A percentile compares a stretch with the other conserved stretches of the same genome.
These are phyloP conservation scores for Solanum chiquidenum DNA, from an alignment of 257 asterid species.

Conservation along the genomic window DNA sequence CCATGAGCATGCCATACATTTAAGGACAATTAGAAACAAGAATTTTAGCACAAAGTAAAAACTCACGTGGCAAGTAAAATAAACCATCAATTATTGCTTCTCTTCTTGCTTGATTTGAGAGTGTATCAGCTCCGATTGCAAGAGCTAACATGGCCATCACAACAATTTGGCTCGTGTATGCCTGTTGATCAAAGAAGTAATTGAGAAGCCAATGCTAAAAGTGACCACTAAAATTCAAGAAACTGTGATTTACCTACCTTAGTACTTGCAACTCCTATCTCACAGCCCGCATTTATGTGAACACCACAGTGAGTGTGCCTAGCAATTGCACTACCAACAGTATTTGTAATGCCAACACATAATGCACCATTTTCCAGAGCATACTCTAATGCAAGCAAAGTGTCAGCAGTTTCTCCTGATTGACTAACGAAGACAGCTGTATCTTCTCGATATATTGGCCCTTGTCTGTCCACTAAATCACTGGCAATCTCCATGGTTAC, in stretches of 20 bases:
- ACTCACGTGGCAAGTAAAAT: slow-evolving; percentile 80
- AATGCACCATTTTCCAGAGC: slow-evolving; percentile 90
- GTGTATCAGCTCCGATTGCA: slow-evolving; percentile 82
- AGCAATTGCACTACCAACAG: slow-evolving; percentile 98
- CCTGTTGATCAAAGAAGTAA: slow-evolving; percentile 37
- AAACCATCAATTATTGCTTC: slow-evolving; percentile 86
- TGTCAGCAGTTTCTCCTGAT: slow-evolving; percentile 98
- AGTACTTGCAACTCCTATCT: slow-evolving; percentile 97
- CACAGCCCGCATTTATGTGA: slow-evolving; percentile 97
- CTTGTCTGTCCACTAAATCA: slow-evolving; percentile 94
- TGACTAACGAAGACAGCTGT: slow-evolving; percentile 93
- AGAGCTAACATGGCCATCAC: slow-evolving; percentile 99
- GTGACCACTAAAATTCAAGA: not conserved
- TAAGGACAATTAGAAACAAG: not conserved
- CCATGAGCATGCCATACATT: not conserved
- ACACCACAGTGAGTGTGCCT: slow-evolving; percentile 93
- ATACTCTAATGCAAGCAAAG: slow-evolving; percentile 85
- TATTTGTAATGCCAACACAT: slow-evolving; percentile 96
- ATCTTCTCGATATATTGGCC: slow-evolving; percentile 94
- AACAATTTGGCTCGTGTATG: slow-evolving; percentile 93
- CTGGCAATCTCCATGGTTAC: slow-evolving; percentile 98
- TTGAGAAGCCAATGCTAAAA: not conserved
- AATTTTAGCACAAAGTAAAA: not conserved
- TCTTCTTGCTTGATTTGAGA: slow-evolving; percentile 71
- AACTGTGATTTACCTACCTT: slow-evolving; percentile 37